Evolutionary conservation across 352 stramenopile species (phyloP), one percentile per base, ranked within the genome.

Genomic region (Phytophthora cryptogea): DNA sequence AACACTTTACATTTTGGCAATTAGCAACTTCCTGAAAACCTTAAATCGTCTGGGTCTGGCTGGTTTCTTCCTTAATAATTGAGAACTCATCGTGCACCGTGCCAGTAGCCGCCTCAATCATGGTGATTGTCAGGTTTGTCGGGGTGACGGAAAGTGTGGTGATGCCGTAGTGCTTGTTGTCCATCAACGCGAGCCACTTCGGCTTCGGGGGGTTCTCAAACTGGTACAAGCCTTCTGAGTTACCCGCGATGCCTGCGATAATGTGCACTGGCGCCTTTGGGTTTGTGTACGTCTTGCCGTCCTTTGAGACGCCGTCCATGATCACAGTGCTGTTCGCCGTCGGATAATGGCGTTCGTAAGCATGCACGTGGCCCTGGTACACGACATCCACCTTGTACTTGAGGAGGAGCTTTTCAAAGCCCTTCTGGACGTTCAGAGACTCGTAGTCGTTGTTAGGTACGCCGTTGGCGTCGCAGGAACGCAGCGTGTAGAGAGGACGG

Each of bases 321-420:
- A 83, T 63, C 0, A 56, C 49, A 26, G 60, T 59, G 42, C 53
- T 74, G 16, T 80, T 67, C 4, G 65, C 64, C 31, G 69, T 77
- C 20, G 76, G 75, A n/a, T 74, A 69, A 42, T 82, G 69, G 13
- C 75, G 75, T 28, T 76, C 72, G 61, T 85, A 85, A 14, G 62
- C 67, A 54, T 85, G 75, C 31, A 79, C 69, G 52, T 85, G 75
- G n/a, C 66, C 75, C 16, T 75, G 54, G 23, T 80, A 52, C 16
- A 85, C 75, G 14, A 79, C 30, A 55, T 86, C 76, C 23, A 86
- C 76, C 27, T 70, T 70, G 71, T 80, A 83, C 65, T 80, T 72
- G 58, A 86, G 66, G 27, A 86, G 76, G 2, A 86, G 52, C 16
- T 77, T 66, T 44, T 86, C 76, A 35, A 86, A 86, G 3, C 65